phyloP scores from a whole-genome alignment of 176 grass and related monocot species.

The barley (Hordeum vulgare) region DNA sequence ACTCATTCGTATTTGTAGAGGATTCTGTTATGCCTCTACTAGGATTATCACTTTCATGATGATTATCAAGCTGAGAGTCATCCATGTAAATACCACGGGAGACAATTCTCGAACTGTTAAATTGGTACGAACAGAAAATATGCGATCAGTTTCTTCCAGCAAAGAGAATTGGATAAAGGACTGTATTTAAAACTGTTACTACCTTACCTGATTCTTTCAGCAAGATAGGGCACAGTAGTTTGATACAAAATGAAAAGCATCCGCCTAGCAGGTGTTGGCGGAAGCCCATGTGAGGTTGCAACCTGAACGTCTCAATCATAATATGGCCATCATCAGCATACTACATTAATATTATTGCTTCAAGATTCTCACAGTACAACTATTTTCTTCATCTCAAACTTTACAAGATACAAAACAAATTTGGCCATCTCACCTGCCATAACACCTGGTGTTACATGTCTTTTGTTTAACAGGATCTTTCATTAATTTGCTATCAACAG shows the following conservation, averaged over 20 bases:
- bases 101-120: conserved; percentile 84
- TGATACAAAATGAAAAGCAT: conserved; percentile 94
- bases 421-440: not conserved
- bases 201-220: conserved; percentile 82
- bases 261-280: conserved; percentile 74
- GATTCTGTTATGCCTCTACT: conserved; percentile 23
- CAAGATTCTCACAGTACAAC: not conserved
- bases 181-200: not conserved
- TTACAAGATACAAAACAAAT: not conserved
- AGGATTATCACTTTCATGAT: conserved; percentile 35
- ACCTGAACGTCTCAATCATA: conserved; percentile 43
- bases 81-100: conserved; percentile 67
- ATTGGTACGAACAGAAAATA: not conserved
- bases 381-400: not conserved
- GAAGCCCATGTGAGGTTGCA: conserved; percentile 69
- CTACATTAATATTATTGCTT: not conserved
- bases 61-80: conserved; percentile 57
- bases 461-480: not conserved
- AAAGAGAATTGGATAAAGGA: conserved; percentile 4
- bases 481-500: not conserved
- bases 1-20: conserved; percentile 16
- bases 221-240: conserved; percentile 80
- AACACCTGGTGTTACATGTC: not conserved
- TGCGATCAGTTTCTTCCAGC: not conserved
- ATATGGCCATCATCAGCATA: conserved; percentile 6